These are phyloP conservation scores for Colletotrichum nymphaeae DNA, from an alignment of 2,329 filamentous ascomycete genomes.

Conservation along the genomic window DNA sequence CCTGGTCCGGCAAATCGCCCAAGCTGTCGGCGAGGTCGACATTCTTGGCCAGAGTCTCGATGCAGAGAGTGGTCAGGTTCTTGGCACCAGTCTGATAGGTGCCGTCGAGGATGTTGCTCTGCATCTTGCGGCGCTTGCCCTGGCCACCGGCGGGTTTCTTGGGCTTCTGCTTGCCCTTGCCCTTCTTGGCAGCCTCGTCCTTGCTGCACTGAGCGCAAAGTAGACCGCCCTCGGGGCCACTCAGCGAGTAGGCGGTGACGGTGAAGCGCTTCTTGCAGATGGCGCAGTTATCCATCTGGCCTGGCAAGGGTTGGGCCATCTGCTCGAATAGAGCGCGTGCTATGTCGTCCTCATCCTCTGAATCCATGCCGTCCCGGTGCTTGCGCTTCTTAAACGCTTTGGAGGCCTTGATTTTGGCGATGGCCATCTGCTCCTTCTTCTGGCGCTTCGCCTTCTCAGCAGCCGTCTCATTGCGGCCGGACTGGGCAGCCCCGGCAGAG, in stretches of 20 bases:
- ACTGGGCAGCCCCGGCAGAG: slow-evolving; percentile 34
- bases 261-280: slow-evolving; percentile 89
- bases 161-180: slow-evolving; percentile 47
- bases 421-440: slow-evolving; percentile 63
- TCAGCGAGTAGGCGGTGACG: slow-evolving; percentile 88
- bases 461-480: slow-evolving; percentile 37
- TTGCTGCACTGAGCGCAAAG: slow-evolving; percentile 86
- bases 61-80: slow-evolving; percentile 72
- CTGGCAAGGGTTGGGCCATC: slow-evolving; percentile 70
- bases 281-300: slow-evolving; percentile 90
- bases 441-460: slow-evolving; percentile 45
- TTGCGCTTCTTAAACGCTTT: slow-evolving; percentile 69
- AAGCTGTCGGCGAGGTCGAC: slow-evolving; percentile 71
- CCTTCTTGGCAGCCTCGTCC: slow-evolving; percentile 62
- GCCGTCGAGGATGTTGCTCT: slow-evolving; percentile 89
- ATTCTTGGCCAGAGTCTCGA: slow-evolving; percentile 72
- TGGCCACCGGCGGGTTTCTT: slow-evolving; percentile 53
- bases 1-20: slow-evolving; percentile 65
- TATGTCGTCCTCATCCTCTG: slow-evolving; percentile 63
- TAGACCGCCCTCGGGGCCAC: slow-evolving; percentile 85
- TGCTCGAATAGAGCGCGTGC: slow-evolving; percentile 61
- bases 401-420: slow-evolving; percentile 71
- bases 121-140: slow-evolving; percentile 77
- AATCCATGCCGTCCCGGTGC: slow-evolving; percentile 45
- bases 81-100: slow-evolving; percentile 73